phyloP scores from a whole-genome alignment of 768 basidiomycete species.

The Tylopilus rubrobrunneus region DNA sequence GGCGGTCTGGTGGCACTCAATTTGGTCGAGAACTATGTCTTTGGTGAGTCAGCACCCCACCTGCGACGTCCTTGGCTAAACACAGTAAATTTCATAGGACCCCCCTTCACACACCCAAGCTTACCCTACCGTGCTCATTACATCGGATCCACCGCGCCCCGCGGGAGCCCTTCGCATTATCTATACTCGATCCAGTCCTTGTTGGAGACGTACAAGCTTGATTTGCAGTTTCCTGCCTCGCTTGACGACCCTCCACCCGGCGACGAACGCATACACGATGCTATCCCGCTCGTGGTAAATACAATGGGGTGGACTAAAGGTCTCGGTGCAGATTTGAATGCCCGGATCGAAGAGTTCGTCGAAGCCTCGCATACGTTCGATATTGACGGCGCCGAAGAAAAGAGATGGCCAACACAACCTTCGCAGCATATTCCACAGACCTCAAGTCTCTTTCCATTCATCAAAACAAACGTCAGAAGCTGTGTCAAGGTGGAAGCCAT shows the following conservation, averaged over 20 bases:
- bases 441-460: background rate
- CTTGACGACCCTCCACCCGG: slow-evolving; percentile 25
- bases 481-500: slow-evolving; percentile 39
- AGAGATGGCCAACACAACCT: slow-evolving; percentile 15
- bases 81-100: slow-evolving; percentile 46
- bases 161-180: slow-evolving; percentile 73
- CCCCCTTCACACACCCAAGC: slow-evolving; percentile 81
- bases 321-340: slow-evolving; percentile 76
- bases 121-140: slow-evolving; percentile 75
- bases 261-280: slow-evolving; percentile 44
- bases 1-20: slow-evolving; percentile 82
- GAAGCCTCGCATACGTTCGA: slow-evolving; percentile 42
- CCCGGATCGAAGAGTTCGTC: slow-evolving; percentile 62
- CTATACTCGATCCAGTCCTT: slow-evolving; percentile 63
- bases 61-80: background rate
- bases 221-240: slow-evolving; percentile 51
- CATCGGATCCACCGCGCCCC: slow-evolving; percentile 75
- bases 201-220: slow-evolving; percentile 62
- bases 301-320: slow-evolving; percentile 98
- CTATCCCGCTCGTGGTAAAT: slow-evolving; percentile 85
- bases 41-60: slow-evolving; percentile 48
- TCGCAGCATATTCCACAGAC: slow-evolving; percentile 5
- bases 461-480: background rate
- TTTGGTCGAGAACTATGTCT: slow-evolving; percentile 58
- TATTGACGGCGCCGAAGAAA: slow-evolving; percentile 21